Percentiles rank a stretch among this genome's conserved stretches.
These are phyloP conservation scores for Fusarium succisae DNA, from an alignment of 2,329 filamentous ascomycete genomes.

Conservation along the genomic window DNA sequence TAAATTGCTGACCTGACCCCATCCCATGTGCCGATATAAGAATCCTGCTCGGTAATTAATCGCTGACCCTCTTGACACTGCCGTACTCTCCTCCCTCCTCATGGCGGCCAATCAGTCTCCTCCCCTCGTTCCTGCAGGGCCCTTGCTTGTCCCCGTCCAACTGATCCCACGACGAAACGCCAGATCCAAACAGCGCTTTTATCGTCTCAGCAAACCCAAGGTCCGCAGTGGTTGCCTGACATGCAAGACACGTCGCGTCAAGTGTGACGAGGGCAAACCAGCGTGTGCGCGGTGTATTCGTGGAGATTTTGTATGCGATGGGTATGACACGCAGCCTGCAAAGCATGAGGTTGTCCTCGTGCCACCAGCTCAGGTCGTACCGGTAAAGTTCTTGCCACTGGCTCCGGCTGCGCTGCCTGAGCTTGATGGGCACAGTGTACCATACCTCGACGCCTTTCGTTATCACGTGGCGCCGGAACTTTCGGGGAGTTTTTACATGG, in stretches of 20 bases:
- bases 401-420: background rate
- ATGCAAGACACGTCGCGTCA: background rate
- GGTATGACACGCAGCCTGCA: background rate
- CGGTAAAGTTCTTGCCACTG: background rate
- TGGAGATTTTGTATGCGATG: background rate
- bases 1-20: background rate
- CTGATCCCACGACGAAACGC: background rate
- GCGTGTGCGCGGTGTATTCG: background rate
- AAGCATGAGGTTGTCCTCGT: background rate
- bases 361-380: background rate
- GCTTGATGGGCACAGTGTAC: background rate
- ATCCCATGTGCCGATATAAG: background rate
- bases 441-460: background rate
- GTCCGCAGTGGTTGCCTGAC: background rate
- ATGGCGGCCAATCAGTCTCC: background rate
- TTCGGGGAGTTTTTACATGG: background rate
- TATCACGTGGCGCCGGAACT: background rate
- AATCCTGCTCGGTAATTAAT: background rate
- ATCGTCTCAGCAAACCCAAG: background rate
- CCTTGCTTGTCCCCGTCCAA: background rate
- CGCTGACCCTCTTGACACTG: background rate
- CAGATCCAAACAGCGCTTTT: background rate
- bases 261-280: background rate
- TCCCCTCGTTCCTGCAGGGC: background rate
- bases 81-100: background rate